Conservation (phyloP, 179 eudicot genomes). For the Spinacia oleracea region DNA sequence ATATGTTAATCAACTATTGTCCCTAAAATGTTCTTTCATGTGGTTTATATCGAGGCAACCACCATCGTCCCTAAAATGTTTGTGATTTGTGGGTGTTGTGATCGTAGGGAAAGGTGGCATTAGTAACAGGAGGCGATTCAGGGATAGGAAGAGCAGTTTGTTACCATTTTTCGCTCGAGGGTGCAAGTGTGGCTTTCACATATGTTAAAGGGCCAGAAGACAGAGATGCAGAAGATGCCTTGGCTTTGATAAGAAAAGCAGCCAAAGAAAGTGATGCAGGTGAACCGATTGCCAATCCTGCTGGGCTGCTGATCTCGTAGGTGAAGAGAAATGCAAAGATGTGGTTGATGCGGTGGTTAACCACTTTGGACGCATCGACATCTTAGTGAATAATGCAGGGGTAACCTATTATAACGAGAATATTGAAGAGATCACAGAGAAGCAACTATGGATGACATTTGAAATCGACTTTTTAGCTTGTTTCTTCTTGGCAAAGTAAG, state of each 20-base stretch:
- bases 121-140: conserved; percentile 74
- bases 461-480: conserved; percentile 25
- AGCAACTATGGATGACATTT: conserved; percentile 18
- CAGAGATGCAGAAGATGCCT: conserved; percentile 53
- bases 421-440: conserved; percentile 22
- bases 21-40: too few relatives aligned
- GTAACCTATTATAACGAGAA: conserved; percentile 5
- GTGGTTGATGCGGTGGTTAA: conserved; percentile 31
- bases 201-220: conserved; percentile 58
- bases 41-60: too few relatives aligned
- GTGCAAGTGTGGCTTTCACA: conserved; percentile 75
- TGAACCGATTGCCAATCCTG: conserved; percentile 53
- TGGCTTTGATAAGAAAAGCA: conserved; percentile 39
- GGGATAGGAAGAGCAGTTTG: conserved; percentile 70
- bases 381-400: conserved; percentile 33
- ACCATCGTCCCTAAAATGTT: too few relatives aligned
- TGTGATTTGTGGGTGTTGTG: background rate
- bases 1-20: too few relatives aligned
- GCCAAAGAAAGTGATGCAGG: conserved; percentile 35
- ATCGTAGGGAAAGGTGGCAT: conserved; percentile 62
- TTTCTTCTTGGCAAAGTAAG: conserved; percentile 29
- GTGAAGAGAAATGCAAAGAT: conserved; percentile 26
- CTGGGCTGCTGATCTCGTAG: conserved; percentile 53
- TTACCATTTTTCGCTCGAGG: conserved; percentile 52
- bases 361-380: conserved; percentile 26